Conservation (phyloP, 2,329 filamentous ascomycete genomes). For the Coniochaeta ligniaria region DNA sequence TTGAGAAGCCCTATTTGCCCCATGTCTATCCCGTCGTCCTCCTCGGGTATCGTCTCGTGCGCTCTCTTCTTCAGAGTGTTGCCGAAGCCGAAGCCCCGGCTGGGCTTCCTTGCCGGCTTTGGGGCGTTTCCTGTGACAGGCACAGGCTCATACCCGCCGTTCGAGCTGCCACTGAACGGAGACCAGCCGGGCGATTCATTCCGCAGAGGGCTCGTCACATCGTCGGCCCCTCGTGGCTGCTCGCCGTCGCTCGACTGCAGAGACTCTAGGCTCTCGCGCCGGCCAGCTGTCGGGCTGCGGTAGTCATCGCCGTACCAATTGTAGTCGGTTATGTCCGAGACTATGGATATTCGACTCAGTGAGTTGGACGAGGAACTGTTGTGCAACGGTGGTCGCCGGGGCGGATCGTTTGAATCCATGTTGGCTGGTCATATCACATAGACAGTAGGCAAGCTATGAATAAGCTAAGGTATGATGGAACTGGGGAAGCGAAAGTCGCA, state of each 20-base stretch:
- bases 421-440: not conserved
- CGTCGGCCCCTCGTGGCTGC: not conserved
- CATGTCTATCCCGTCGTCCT: conserved; percentile 31
- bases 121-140: conserved; percentile 1
- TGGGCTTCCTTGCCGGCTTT: conserved; percentile 3
- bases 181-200: conserved; percentile 10
- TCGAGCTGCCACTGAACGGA: conserved; percentile 5
- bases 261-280: conserved; percentile 30
- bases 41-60: conserved; percentile 25
- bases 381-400: conserved; percentile 11
- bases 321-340: conserved; percentile 22
- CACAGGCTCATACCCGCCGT: conserved; percentile 13
- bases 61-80: conserved; percentile 13
- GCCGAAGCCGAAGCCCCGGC: conserved; percentile 8
- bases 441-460: not conserved
- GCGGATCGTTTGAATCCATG: not conserved
- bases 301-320: conserved; percentile 49
- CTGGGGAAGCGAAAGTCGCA: not conserved
- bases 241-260: conserved; percentile 22
- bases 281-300: conserved; percentile 13
- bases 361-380: conserved; percentile 11
- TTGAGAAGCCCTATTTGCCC: conserved; percentile 33
- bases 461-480: too few relatives aligned
- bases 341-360: conserved; percentile 19
- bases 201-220: conserved; percentile 13